A percentile compares a stretch with the other conserved stretches of the same genome.
Conservation (phyloP, 495 filamentous ascomycete species). For the Daldinia loculata region DNA sequence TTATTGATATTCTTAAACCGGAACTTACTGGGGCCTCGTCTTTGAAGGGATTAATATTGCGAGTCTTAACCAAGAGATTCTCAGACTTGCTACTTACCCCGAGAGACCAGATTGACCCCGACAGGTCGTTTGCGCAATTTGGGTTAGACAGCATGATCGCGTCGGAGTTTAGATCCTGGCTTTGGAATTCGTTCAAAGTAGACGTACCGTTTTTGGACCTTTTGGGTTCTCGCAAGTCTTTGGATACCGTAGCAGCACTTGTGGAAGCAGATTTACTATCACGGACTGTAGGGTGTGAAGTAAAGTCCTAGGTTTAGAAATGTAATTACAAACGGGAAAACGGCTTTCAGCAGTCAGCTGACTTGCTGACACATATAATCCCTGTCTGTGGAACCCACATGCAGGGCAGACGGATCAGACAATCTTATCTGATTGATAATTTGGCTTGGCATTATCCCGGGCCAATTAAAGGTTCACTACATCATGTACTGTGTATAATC, state of each 20-base stretch:
- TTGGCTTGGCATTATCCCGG: neutral
- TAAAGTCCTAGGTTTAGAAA: neutral
- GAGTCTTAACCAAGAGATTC: neutral
- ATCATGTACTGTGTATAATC: neutral
- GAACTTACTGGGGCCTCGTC: neutral
- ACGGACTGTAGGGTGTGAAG: neutral
- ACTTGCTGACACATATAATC: too few relatives aligned
- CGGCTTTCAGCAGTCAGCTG: neutral
- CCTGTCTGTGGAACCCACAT: too few relatives aligned
- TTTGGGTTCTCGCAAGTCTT: neutral
- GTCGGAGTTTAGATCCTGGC: slow-evolving; percentile 50
- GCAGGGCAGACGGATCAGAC: neutral
- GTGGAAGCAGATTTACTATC: neutral
- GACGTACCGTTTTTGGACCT: slow-evolving; percentile 48
- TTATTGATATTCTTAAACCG: neutral
- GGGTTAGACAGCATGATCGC: slow-evolving; percentile 57
- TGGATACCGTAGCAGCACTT: neutral
- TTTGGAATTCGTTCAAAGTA: slow-evolving; percentile 45
- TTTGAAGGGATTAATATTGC: neutral
- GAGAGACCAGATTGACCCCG: slow-evolving; percentile 44
- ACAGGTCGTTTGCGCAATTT: slow-evolving; percentile 42
- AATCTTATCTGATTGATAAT: slow-evolving; percentile 6
- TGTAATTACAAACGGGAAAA: neutral
- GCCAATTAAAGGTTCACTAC: neutral
- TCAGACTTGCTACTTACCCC: neutral